phyloP scores from a whole-genome alignment of 768 basidiomycete genomes.

The Tricholoma matsutake region DNA sequence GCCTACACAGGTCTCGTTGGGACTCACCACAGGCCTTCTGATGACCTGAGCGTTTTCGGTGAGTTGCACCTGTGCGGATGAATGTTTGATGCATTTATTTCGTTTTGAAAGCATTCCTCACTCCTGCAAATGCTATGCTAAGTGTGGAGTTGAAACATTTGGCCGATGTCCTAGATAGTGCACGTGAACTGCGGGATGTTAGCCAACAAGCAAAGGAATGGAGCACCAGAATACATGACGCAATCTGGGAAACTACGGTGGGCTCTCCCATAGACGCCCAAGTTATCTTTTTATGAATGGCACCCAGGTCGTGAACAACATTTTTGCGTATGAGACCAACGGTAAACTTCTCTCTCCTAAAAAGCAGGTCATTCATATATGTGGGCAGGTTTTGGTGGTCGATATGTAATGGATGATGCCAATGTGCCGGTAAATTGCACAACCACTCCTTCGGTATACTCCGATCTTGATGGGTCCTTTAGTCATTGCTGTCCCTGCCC shows the following conservation, averaged over 20 bases:
- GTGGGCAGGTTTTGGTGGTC: constrained; percentile 54
- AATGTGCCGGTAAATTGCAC: constrained; percentile 66
- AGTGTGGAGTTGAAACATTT: constrained; percentile 67
- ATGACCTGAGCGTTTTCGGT: constrained; percentile 71
- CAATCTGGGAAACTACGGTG: constrained; percentile 64
- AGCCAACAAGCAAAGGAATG: constrained; percentile 52
- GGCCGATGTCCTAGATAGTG: constrained; percentile 53
- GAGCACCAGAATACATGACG: constrained; percentile 54
- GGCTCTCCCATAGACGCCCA: constrained; percentile 10
- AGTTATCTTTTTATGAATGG: neutral
- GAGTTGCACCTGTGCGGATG: constrained; percentile 13
- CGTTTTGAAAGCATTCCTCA: constrained; percentile 56
- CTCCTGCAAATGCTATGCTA: constrained; percentile 80
- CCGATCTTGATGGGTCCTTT: neutral
- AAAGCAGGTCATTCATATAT: neutral
- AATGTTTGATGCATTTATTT: neutral
- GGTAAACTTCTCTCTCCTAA: constrained; percentile 33
- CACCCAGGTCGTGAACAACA: constrained; percentile 53
- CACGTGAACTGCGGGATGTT: constrained; percentile 45
- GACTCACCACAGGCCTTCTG: constrained; percentile 74
- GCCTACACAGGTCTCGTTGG: constrained; percentile 73
- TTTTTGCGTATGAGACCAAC: constrained; percentile 79
- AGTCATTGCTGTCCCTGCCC: constrained; percentile 77
- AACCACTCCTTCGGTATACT: neutral
- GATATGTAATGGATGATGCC: constrained; percentile 83